A percentile compares a stretch with the other conserved stretches of the same genome.
These are phyloP conservation scores for Aureobasidium uvarum DNA, from an alignment of 2,329 filamentous ascomycete species.

Conservation along the genomic window DNA sequence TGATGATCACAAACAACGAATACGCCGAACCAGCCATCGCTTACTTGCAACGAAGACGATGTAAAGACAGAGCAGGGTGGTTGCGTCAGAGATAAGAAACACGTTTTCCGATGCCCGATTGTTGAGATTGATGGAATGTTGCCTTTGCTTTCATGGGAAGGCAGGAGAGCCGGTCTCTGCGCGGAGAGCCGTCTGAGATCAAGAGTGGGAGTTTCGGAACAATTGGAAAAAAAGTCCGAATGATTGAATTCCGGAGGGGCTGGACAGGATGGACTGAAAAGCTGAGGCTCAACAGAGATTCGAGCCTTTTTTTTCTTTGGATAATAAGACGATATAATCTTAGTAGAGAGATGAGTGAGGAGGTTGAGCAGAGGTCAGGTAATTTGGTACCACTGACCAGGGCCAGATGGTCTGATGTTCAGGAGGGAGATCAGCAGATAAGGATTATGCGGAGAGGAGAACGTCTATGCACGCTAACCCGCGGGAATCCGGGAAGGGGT, in stretches of 20 bases:
- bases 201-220: background rate
- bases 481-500: constrained; percentile 8
- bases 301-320: background rate
- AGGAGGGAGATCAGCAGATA: constrained; percentile 21
- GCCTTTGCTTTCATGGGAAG: background rate
- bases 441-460: background rate
- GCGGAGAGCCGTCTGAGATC: constrained; percentile 19
- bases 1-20: background rate
- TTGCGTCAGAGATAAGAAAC: constrained; percentile 18
- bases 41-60: background rate
- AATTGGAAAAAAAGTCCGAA: constrained; percentile 2
- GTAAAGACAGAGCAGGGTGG: background rate
- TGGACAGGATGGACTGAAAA: background rate
- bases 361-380: background rate
- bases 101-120: background rate
- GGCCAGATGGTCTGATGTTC: constrained; percentile 20
- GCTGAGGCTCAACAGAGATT: background rate
- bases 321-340: background rate
- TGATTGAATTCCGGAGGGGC: background rate
- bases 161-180: background rate
- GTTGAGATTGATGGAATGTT: constrained; percentile 17
- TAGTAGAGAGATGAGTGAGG: background rate
- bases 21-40: background rate
- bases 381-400: constrained; percentile 23
- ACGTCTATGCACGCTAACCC: constrained; percentile 12